Percentiles rank a stretch among this genome's conserved stretches.
phyloP scores from a whole-genome alignment of 768 basidiomycete genomes.

The Clathrus columnatus region DNA sequence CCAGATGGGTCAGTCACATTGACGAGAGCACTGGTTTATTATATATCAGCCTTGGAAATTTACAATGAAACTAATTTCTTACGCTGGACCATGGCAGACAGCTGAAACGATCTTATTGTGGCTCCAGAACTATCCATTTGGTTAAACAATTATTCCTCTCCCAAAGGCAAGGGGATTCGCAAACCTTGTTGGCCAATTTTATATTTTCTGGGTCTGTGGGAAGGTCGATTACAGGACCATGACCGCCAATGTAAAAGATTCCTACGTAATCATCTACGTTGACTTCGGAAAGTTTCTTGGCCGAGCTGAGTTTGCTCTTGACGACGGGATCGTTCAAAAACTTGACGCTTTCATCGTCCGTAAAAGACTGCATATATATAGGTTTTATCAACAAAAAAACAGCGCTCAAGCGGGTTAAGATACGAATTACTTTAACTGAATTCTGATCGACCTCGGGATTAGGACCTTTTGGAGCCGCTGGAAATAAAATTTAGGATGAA shows the following conservation, averaged over 20 bases:
- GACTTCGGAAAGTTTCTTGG: constrained; percentile 56
- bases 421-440: constrained; percentile 42
- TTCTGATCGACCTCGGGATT: constrained; percentile 60
- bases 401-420: background rate
- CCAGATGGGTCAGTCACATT: constrained; percentile 44
- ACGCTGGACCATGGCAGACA: constrained; percentile 79
- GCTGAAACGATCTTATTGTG: constrained; percentile 57
- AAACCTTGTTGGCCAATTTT: constrained; percentile 47
- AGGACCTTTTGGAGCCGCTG: constrained; percentile 49
- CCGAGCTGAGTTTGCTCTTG: constrained; percentile 40
- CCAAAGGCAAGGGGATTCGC: constrained; percentile 13
- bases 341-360: constrained; percentile 39
- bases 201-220: constrained; percentile 46
- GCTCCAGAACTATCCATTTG: constrained; percentile 47
- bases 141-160: background rate
- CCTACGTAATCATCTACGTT: constrained; percentile 55
- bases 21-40: constrained; percentile 42
- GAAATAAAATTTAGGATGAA: background rate
- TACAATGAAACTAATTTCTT: constrained; percentile 20
- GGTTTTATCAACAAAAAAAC: background rate
- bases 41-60: background rate
- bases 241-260: constrained; percentile 73
- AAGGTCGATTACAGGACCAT: constrained; percentile 70
- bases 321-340: constrained; percentile 53
- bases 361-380: constrained; percentile 34